Base-by-base conservation (phyloP, 1,139 yeast genomes). In the Debaryomyces sp. region DNA sequence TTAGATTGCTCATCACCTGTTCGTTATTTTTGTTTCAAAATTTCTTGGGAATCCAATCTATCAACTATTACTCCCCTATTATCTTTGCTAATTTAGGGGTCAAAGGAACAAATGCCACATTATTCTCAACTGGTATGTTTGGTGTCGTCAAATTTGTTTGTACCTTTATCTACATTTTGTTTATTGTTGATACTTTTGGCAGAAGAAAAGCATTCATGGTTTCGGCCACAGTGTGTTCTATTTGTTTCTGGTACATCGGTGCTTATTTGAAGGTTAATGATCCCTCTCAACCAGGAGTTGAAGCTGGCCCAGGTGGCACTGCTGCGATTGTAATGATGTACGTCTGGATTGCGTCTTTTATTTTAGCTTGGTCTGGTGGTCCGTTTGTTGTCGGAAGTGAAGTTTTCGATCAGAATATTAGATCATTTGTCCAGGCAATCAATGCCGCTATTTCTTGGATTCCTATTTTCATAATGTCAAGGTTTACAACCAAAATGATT, bases 161-260 rank as follows among this genome's bases (percentile, higher is more conserved):
- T 50, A 70, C 76, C 2, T 64, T 70, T 51, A 59, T 70, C 47
- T 71, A 70, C 55, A 67, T 72, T 40, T 52, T 73, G 42, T 64
- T 71, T 44, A 65, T 73, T 48, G 77, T 73, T 39, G 77, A 73
- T 47, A 62, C 70, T 1, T 59, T 71, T 46, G 78, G 77, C 4
- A 60, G 78, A 53, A 60, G 77, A 46, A 64, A 62, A 44, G 70
- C 78, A 7, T 72, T 74, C 50, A 69, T 74, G 74, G 57, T 62
- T 13, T 68, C 75, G 5, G 65, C 77, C 6, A 51, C 70, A 0
- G 62, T 70, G 9, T 73, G 78, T 49, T 62, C 74, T 8, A 49
- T 71, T 33, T 72, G 77, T 51, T 73, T 74, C 61, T 73, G 76
- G 76, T 73, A 73, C 57, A 70, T 74, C 54, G 79, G 78, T 6